phyloP scores from a whole-genome alignment of 257 asterid species.

The Misopates orontium region DNA sequence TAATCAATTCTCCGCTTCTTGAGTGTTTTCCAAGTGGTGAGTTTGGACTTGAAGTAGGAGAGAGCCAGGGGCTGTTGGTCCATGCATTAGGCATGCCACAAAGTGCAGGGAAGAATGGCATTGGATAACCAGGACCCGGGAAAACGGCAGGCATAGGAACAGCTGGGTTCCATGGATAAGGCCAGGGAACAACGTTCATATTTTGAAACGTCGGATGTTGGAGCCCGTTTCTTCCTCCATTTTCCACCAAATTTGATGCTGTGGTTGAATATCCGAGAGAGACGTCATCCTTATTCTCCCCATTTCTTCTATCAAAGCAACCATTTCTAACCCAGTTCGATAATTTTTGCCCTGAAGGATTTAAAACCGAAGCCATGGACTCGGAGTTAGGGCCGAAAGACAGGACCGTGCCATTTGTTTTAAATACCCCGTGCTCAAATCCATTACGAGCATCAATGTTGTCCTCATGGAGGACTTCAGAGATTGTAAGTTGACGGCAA shows the following conservation, averaged over 20 bases:
- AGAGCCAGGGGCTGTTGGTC: slow-evolving; percentile 58
- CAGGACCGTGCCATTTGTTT: slow-evolving; percentile 63
- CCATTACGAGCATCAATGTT: slow-evolving; percentile 45
- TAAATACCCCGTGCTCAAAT: slow-evolving; percentile 39
- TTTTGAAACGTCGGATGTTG: slow-evolving; percentile 44
- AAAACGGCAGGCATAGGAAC: slow-evolving; percentile 53
- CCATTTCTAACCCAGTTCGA: slow-evolving; percentile 12
- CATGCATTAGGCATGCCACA: slow-evolving; percentile 65
- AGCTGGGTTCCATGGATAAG: slow-evolving; percentile 52
- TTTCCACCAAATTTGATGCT: slow-evolving; percentile 30
- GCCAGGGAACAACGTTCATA: slow-evolving; percentile 57
- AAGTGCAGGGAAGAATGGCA: slow-evolving; percentile 67
- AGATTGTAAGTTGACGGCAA: slow-evolving; percentile 51
- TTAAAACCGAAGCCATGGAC: slow-evolving; percentile 54
- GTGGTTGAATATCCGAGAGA: slow-evolving; percentile 45
- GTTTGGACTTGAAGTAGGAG: slow-evolving; percentile 33
- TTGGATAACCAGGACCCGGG: slow-evolving; percentile 49
- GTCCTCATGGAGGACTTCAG: slow-evolving; percentile 60
- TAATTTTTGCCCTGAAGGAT: slow-evolving; percentile 39
- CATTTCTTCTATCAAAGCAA: slow-evolving; percentile 15
- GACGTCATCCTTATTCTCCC: slow-evolving; percentile 46
- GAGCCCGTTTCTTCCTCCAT: slow-evolving; percentile 31
- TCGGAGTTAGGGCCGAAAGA: slow-evolving; percentile 66
- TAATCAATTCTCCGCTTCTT: slow-evolving; percentile 56
- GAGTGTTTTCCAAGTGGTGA: slow-evolving; percentile 77